Conservation (phyloP, 495 filamentous ascomycete genomes). For the Extremus antarcticus region DNA sequence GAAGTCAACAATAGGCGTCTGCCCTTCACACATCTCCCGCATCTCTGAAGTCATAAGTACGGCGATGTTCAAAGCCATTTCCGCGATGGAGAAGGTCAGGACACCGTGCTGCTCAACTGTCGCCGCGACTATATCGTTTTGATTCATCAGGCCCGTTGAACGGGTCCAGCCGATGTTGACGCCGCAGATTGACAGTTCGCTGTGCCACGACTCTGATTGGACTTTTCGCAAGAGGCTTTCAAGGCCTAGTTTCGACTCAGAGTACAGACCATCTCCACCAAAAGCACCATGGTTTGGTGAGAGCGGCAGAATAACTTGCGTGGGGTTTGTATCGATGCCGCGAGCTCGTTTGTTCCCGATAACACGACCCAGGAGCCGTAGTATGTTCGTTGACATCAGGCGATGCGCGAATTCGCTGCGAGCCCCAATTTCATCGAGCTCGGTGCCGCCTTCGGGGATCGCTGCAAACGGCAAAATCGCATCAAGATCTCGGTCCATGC, state of each 20-base stretch:
- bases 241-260: slow-evolving; percentile 25
- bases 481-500: slow-evolving; percentile 20
- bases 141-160: slow-evolving; percentile 20
- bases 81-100: slow-evolving; percentile 17
- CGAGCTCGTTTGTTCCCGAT: slow-evolving; percentile 3
- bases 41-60: slow-evolving; percentile 7
- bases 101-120: slow-evolving; percentile 14
- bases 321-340: slow-evolving; percentile 8
- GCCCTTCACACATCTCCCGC: slow-evolving; percentile 1
- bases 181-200: slow-evolving; percentile 20
- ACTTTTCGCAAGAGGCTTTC: slow-evolving; percentile 19
- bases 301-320: slow-evolving; percentile 22
- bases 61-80: slow-evolving; percentile 24
- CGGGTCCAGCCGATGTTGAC: slow-evolving; percentile 25
- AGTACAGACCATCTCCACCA: slow-evolving; percentile 24
- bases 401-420: slow-evolving; percentile 7
- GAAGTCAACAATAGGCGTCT: slow-evolving; percentile 18
- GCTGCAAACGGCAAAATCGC: slow-evolving; percentile 26
- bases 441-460: slow-evolving; percentile 18
- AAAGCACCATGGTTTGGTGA: slow-evolving; percentile 26
- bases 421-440: slow-evolving; percentile 22
- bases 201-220: slow-evolving; percentile 20
- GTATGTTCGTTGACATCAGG: slow-evolving; percentile 8
- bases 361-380: slow-evolving; percentile 7
- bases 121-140: slow-evolving; percentile 19